Conservation (phyloP, 169 alveolate species). For the Cryptosporidium ubiquitum region DNA sequence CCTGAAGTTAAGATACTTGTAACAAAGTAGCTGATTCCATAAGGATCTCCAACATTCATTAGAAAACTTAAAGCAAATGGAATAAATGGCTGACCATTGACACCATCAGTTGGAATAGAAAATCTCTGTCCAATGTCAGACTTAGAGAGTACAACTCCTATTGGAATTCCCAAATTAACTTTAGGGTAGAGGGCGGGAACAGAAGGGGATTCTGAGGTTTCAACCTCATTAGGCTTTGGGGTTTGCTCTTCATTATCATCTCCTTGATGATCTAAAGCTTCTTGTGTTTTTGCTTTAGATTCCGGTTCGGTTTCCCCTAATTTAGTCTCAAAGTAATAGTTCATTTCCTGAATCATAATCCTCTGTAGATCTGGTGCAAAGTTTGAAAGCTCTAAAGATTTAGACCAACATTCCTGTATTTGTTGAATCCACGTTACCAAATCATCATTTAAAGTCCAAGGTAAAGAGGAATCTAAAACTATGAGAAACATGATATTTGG, state of each 20-base stretch:
- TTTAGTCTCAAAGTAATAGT: constrained; percentile 6
- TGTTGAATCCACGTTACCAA: constrained; percentile 53
- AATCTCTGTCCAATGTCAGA: constrained; percentile 70
- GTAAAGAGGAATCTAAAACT: constrained; percentile 56
- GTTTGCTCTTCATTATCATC: neutral
- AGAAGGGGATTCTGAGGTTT: neutral
- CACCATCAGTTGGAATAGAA: constrained; percentile 35
- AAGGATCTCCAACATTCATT: constrained; percentile 56
- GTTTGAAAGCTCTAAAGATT: constrained; percentile 31
- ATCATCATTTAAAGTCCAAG: constrained; percentile 71
- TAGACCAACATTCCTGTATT: constrained; percentile 57
- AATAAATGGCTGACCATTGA: constrained; percentile 35
- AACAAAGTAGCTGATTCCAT: constrained; percentile 51
- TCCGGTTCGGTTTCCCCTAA: neutral
- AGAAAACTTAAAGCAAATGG: constrained; percentile 52
- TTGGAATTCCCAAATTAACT: constrained; percentile 67
- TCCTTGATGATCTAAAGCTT: neutral
- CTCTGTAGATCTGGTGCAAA: constrained; percentile 28
- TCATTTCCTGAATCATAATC: constrained; percentile 36
- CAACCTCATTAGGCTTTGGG: neutral
- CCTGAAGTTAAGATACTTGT: constrained; percentile 48
- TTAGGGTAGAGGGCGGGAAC: neutral
- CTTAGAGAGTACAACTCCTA: constrained; percentile 33
- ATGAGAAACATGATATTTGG: constrained; percentile 61
- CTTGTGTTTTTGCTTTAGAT: neutral